Evolutionary conservation across 768 basidiomycete genomes (phyloP).

Genomic region (Stropharia rugosoannulata): DNA sequence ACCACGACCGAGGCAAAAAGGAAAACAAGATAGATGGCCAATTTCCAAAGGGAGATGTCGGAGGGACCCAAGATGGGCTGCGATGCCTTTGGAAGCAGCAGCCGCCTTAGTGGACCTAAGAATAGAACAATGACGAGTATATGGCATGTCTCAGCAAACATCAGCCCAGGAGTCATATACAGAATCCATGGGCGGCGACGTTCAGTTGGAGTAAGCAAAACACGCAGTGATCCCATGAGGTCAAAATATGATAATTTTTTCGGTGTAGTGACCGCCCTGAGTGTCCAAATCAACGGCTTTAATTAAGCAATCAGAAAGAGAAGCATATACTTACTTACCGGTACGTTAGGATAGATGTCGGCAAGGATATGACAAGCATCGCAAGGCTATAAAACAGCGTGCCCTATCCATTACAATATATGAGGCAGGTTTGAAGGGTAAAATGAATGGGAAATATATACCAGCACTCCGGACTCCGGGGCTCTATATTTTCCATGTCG

Average conservation of each 20-base stretch:
- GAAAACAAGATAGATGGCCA: constrained; percentile 57
- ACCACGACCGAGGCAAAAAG: constrained; percentile 55
- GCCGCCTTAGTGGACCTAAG: constrained; percentile 45
- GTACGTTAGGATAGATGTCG: constrained; percentile 74
- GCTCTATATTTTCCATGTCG: constrained; percentile 66
- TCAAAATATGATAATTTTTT: constrained; percentile 69
- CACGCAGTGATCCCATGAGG: constrained; percentile 56
- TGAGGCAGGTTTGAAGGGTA: not conserved
- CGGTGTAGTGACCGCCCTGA: constrained; percentile 81
- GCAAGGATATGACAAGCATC: constrained; percentile 64
- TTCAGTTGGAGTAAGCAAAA: constrained; percentile 81
- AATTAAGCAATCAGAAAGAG: not conserved
- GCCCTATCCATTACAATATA: constrained; percentile 32
- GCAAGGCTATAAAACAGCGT: constrained; percentile 63
- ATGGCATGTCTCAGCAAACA: constrained; percentile 56
- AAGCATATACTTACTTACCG: constrained; percentile 43
- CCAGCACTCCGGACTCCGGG: constrained; percentile 57
- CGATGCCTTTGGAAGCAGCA: constrained; percentile 42
- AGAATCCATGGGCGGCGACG: constrained; percentile 76
- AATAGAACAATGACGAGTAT: constrained; percentile 45
- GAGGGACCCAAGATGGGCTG: constrained; percentile 28
- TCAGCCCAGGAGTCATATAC: constrained; percentile 75
- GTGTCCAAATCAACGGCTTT: constrained; percentile 2
- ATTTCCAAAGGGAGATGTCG: constrained; percentile 48
- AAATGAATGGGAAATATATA: constrained; percentile 12